Conservation (phyloP, 2,329 filamentous ascomycete species). For the Xylariaceae sp. region DNA sequence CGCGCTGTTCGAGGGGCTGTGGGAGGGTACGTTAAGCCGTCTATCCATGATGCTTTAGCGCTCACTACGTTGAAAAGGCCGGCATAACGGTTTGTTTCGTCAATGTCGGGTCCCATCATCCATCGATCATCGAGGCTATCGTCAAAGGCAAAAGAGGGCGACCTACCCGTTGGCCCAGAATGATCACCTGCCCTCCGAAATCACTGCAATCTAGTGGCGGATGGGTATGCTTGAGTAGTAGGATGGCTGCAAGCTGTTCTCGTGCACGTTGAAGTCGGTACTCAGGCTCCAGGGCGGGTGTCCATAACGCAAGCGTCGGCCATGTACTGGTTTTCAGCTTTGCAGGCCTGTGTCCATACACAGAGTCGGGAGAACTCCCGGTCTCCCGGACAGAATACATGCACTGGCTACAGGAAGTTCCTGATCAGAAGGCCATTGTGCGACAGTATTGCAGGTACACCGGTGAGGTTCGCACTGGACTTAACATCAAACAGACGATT, state of each 20-base stretch:
- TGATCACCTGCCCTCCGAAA: slow-evolving; percentile 70
- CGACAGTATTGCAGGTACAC: slow-evolving; percentile 75
- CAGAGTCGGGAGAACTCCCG: slow-evolving; percentile 73
- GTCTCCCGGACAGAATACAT: slow-evolving; percentile 78
- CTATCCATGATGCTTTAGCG: background rate
- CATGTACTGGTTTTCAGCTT: slow-evolving; percentile 76
- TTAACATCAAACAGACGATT: slow-evolving; percentile 78
- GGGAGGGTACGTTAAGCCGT: slow-evolving; percentile 58
- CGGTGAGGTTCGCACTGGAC: slow-evolving; percentile 73
- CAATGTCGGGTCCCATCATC: slow-evolving; percentile 69
- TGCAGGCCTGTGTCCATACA: slow-evolving; percentile 75
- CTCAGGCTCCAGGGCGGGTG: slow-evolving; percentile 73
- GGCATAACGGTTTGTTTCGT: slow-evolving; percentile 63
- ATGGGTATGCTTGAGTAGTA: slow-evolving; percentile 73
- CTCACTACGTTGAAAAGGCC: slow-evolving; percentile 42
- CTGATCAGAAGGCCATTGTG: slow-evolving; percentile 76
- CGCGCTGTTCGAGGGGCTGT: slow-evolving; percentile 76
- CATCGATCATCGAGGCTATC: slow-evolving; percentile 75
- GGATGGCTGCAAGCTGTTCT: slow-evolving; percentile 74
- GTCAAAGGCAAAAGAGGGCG: slow-evolving; percentile 74
- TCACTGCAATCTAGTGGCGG: slow-evolving; percentile 79
- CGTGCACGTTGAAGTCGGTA: slow-evolving; percentile 79
- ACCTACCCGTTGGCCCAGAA: slow-evolving; percentile 65
- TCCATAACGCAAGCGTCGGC: slow-evolving; percentile 76
- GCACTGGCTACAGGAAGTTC: slow-evolving; percentile 81